phyloP scores from a whole-genome alignment of 202 grass and related monocot genomes.

The Digitaria exilis region DNA sequence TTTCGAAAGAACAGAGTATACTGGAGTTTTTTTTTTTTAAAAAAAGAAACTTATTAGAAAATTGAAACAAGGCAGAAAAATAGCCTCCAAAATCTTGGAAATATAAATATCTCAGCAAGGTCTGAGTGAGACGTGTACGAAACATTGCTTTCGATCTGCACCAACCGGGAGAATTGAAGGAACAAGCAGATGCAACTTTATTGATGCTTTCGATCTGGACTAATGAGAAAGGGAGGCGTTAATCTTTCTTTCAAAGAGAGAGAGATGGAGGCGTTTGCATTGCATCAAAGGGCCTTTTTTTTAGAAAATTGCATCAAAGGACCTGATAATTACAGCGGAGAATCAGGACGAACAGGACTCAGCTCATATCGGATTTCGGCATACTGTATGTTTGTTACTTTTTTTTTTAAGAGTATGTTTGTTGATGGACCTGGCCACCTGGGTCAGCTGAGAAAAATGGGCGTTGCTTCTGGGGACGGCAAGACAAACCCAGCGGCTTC shows the following conservation, averaged over 20 bases:
- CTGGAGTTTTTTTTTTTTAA: not conserved
- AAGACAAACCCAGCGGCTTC: not conserved
- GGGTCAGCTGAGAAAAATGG: not conserved
- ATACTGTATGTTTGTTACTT: not conserved
- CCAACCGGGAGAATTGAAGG: not conserved
- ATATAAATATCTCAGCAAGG: conserved; percentile 24
- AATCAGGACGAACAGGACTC: not conserved
- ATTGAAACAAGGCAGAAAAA: not conserved
- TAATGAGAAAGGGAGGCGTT: not conserved
- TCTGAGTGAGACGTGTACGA: not conserved
- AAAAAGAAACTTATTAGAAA: not conserved
- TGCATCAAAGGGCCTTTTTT: no score
- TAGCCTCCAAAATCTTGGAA: not conserved
- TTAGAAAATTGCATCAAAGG: not conserved
- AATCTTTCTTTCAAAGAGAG: no score
- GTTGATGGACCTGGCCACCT: not conserved
- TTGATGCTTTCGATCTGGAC: not conserved
- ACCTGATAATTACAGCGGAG: not conserved
- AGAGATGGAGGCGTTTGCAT: no score
- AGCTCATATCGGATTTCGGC: not conserved
- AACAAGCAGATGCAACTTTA: not conserved
- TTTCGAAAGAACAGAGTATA: not conserved
- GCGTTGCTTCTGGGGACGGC: conserved; percentile 9
- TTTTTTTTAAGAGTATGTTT: no score
- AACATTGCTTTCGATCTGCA: not conserved